phyloP scores from a whole-genome alignment of 2,329 filamentous ascomycete species.

The Pleoardoris graminearum region DNA sequence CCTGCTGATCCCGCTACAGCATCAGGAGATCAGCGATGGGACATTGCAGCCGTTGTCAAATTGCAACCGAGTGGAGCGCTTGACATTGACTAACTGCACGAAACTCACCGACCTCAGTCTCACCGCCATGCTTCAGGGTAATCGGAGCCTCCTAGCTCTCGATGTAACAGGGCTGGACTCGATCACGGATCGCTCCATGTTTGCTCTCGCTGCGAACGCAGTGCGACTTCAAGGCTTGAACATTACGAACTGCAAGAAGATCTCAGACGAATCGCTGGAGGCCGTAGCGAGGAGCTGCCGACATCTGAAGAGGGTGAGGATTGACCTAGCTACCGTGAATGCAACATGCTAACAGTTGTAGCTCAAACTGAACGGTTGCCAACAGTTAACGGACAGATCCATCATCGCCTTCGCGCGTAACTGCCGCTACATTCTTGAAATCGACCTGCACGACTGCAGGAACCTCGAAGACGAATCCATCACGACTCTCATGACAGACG shows the following conservation, averaged over 20 bases:
- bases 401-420: slow-evolving; percentile 84
- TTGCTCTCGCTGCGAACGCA: slow-evolving; percentile 79
- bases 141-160: slow-evolving; percentile 79
- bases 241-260: slow-evolving; percentile 79
- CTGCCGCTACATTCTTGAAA: slow-evolving; percentile 92
- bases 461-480: slow-evolving; percentile 82
- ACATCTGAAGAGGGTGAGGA: slow-evolving; percentile 78
- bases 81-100: slow-evolving; percentile 89
- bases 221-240: slow-evolving; percentile 87
- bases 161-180: slow-evolving; percentile 82
- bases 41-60: slow-evolving; percentile 78
- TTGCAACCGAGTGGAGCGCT: slow-evolving; percentile 88
- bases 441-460: slow-evolving; percentile 86
- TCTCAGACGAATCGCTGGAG: slow-evolving; percentile 85
- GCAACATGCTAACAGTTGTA: slow-evolving; percentile 48
- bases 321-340: too few species aligned
- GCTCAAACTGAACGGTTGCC: slow-evolving; percentile 93
- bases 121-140: slow-evolving; percentile 76
- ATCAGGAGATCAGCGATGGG: slow-evolving; percentile 80
- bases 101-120: slow-evolving; percentile 83
- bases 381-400: slow-evolving; percentile 79
- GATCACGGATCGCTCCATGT: slow-evolving; percentile 80
- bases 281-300: slow-evolving; percentile 79
- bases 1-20: slow-evolving; percentile 27
- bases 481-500: slow-evolving; percentile 75